Base-by-base conservation (phyloP, 495 filamentous ascomycete genomes). In the Xylaria scruposa region DNA sequence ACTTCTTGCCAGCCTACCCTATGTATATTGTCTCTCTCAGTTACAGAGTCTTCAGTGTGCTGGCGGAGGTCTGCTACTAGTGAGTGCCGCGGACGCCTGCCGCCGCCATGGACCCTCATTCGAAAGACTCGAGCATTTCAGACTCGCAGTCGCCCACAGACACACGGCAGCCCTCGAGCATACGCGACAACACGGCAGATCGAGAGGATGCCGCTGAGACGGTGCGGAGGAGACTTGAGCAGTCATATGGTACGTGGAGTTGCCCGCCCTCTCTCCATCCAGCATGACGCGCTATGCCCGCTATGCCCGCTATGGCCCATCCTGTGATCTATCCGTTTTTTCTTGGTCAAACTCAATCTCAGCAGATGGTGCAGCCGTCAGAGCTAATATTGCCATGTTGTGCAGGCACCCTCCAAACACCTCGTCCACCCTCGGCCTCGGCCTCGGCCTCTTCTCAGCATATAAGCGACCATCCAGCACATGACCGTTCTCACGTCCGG, bases 151-250 rank as follows among this genome's bases (percentile, higher is more conserved):
- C 85, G 31, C 81, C 84, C 8, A 81, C 81, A n/a, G 79, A 85
- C 70, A 81, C 82, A 60, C 83, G 82, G 53, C 78, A 78, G 33
- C 79, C 78, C 15, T 36, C 74, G 10, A 72, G 73, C 31, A 76
- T 79, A 67, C 75, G 75, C 71, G 81, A 83, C 54, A 31, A 31
- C 29, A 29, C 71, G 1, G 67, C 62, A 60, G 77, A 79, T 62
- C 75, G 77, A 68, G 74, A 73, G 24, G 80, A 82, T 24, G 67
- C 70, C 29, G 81, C 82, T 6, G 87, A 87, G 65, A 85, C 84
- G 24, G 77, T 85, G 71, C 81, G 85, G 70, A 83, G 84, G 70
- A 77, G 82, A 74, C 78, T 82, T 58, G 85, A 84, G 68, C 70
- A 78, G 58, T 78, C 76, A 19, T 83, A 85, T 76, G 84, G 85